Percentiles rank a stretch among this genome's conserved stretches.
Evolutionary conservation across 2,329 filamentous ascomycete species (phyloP).

Genomic region (Cephalotrichum gorgonifer): DNA sequence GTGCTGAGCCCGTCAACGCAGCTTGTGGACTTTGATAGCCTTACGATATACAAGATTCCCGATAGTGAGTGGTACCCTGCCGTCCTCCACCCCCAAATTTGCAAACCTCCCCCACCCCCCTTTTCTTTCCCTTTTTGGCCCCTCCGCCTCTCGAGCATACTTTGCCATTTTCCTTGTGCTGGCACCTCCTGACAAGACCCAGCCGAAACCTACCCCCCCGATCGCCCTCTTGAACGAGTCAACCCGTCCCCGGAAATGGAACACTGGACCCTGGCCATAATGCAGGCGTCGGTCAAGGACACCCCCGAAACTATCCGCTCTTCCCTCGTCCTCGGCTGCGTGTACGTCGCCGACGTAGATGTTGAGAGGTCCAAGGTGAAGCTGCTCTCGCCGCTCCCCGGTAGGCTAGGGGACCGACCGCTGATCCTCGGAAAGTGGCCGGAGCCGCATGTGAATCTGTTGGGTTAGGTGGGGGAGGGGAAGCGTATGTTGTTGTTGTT

Average conservation of each 20-base stretch:
- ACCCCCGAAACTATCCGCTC: slow-evolving; percentile 63
- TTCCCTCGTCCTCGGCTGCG: slow-evolving; percentile 79
- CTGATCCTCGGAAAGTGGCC: slow-evolving; percentile 82
- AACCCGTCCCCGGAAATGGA: slow-evolving; percentile 59
- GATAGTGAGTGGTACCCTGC: slow-evolving; percentile 35
- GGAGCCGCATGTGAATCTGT: slow-evolving; percentile 68
- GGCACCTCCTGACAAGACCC: background rate
- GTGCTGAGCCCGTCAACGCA: slow-evolving; percentile 83
- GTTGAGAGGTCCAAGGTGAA: slow-evolving; percentile 71
- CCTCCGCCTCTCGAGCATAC: too few species aligned
- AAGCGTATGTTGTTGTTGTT: too few species aligned
- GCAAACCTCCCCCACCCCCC: background rate
- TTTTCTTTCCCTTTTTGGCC: background rate
- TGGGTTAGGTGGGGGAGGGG: slow-evolving; percentile 44
- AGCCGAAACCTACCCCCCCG: background rate
- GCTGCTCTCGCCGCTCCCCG: slow-evolving; percentile 74
- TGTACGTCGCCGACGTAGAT: slow-evolving; percentile 88
- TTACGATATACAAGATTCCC: slow-evolving; percentile 63
- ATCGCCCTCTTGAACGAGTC: slow-evolving; percentile 46
- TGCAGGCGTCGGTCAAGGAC: slow-evolving; percentile 64
- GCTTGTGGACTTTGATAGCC: slow-evolving; percentile 64
- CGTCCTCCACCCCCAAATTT: background rate
- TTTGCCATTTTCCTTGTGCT: background rate
- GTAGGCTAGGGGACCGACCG: slow-evolving; percentile 67
- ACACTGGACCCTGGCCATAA: slow-evolving; percentile 76